Conservation (phyloP, 768 basidiomycete species). For the Lentinula edodes region DNA sequence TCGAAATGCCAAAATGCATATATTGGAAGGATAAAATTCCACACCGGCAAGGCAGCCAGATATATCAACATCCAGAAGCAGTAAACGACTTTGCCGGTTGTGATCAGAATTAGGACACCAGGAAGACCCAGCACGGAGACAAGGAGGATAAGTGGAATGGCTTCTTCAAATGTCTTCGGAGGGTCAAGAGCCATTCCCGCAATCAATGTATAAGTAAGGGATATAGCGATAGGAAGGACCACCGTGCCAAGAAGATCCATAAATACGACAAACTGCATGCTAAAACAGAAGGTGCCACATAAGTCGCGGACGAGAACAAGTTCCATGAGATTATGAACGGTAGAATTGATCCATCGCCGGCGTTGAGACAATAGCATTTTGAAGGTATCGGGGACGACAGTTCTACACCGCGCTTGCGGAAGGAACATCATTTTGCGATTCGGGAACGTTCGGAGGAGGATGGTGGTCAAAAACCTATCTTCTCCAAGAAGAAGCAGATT, state of each 20-base stretch:
- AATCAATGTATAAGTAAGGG: constrained; percentile 84
- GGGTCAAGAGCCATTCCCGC: constrained; percentile 76
- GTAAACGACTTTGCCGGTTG: constrained; percentile 92
- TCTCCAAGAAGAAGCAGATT: constrained; percentile 94
- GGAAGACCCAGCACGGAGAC: constrained; percentile 91
- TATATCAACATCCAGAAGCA: constrained; percentile 98
- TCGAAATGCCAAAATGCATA: constrained; percentile 99
- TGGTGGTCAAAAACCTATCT: constrained; percentile 97
- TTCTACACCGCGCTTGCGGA: constrained; percentile 91
- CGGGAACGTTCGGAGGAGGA: constrained; percentile 94
- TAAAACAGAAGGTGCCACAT: constrained; percentile 99
- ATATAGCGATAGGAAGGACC: constrained; percentile 91
- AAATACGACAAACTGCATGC: constrained; percentile 99
- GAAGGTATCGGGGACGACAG: constrained; percentile 96
- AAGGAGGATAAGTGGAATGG: constrained; percentile 89
- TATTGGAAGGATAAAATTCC: constrained; percentile 92
- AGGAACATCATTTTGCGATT: constrained; percentile 99
- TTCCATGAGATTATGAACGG: constrained; percentile 99
- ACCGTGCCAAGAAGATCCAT: constrained; percentile 93
- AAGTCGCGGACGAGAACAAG: constrained; percentile 94
- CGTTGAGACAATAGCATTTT: constrained; percentile 90
- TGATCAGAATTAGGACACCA: constrained; percentile 86
- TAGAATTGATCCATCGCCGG: constrained; percentile 99
- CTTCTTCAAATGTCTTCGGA: constrained; percentile 81
- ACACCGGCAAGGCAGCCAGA: constrained; percentile 85